Evolutionary conservation across 2,329 filamentous ascomycete species (phyloP).

Genomic region (Penicillium verrucosum): DNA sequence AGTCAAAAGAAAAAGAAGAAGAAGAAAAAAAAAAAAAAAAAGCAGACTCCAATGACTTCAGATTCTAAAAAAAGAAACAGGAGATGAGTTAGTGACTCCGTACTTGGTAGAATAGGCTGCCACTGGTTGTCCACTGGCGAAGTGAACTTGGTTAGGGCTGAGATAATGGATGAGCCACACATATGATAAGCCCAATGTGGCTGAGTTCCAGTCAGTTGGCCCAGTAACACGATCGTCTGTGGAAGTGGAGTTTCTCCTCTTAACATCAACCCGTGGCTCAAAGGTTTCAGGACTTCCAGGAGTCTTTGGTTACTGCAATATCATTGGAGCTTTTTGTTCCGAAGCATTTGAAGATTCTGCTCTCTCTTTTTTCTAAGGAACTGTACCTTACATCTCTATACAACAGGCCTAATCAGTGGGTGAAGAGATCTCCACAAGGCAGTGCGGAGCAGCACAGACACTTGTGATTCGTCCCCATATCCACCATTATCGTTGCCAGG

Average conservation of each 20-base stretch:
- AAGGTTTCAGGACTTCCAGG: neutral
- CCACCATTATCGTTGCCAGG: conserved; percentile 14
- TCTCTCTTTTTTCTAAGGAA: neutral
- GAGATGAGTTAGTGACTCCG: neutral
- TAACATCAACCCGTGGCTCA: conserved; percentile 4
- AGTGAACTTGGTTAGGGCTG: neutral
- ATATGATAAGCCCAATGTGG: conserved; percentile 3
- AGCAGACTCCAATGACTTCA: neutral
- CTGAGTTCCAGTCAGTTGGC: conserved; percentile 6
- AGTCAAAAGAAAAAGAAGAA: neutral
- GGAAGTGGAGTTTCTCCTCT: neutral
- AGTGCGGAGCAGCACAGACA: conserved; percentile 17
- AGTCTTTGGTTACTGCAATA: neutral
- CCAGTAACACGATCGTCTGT: conserved; percentile 2
- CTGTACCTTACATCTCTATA: neutral
- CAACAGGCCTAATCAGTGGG: neutral
- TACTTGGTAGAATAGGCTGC: neutral
- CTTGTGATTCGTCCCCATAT: conserved; percentile 19
- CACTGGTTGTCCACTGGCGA: neutral
- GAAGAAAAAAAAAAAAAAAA: too few species aligned
- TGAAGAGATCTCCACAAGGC: conserved; percentile 4
- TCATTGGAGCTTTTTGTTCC: conserved; percentile 4
- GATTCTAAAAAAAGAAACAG: conserved; percentile 7
- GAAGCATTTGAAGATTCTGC: neutral
- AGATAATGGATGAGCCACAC: conserved; percentile 3